Base-by-base conservation (phyloP, 2,329 filamentous ascomycete species). In the Paecilomyces sp. region DNA sequence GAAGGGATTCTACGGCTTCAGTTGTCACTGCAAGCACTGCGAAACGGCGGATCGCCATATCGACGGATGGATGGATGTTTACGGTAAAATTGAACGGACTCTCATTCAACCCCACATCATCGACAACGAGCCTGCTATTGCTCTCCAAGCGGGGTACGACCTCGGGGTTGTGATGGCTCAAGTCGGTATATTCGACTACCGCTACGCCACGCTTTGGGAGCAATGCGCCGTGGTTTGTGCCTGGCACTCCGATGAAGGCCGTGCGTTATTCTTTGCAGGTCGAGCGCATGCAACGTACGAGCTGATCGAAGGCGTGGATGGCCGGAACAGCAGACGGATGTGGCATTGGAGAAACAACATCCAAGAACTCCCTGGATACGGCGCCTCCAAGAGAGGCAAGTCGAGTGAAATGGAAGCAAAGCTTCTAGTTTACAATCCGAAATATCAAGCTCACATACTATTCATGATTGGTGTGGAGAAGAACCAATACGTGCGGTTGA, bases 11-110 rank as follows among this genome's bases (percentile, higher is more conserved):
- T 67, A 63, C 56, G 63, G 60, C 0, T 73, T 70, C 57, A 41
- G 62, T 2, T 73, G 70, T 56, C 41, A 28, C 13, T 73, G 71
- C 61, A 47, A 61, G 3, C 28, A 36, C 3, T 73, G 71, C 57
- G 24, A 56, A 50, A 12, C 54, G 2, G 62, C 61, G 9, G 57
- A 57, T 2, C 15, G 15, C 4, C 12, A 31, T 2, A 28, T 64
- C 2, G 68, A 71, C 28, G 31, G 56, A 8, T 54, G 57, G 0
- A 55, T 69, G n/a, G 53, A 55, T 8, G 56, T 58, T 2, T 57
- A 59, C 18, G 30, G 56, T 28, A 53, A 58, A 4, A 36, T 65
- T 33, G 61, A 63, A 3, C 24, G 28, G 1, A 57, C 55, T 8
- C 52, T 64, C 22, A 56, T 55, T 1, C 47, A 59, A 12, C 47